Evolutionary conservation across 2,329 filamentous ascomycete genomes (phyloP), one percentile per base, ranked within the genome.

Genomic region (Pseudogymnoascus destructans): DNA sequence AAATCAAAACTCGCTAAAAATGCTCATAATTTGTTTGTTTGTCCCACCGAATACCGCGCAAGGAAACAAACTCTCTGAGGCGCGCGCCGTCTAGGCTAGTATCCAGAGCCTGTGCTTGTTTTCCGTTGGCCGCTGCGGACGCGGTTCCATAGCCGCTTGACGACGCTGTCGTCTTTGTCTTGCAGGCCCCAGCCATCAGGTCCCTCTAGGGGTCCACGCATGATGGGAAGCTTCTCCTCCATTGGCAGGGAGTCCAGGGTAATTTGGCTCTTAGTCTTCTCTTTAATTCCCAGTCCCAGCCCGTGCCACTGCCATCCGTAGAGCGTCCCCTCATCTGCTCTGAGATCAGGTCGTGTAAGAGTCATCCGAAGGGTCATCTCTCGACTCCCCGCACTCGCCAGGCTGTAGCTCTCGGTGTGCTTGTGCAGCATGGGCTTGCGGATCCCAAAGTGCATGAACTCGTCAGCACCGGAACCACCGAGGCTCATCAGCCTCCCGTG

Each of bases 281-380:
- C 60, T 70, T 70, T 66, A 17, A 52, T 52, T 30, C 42, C 42
- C 42, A 52, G 7, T 9, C 42, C 42, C 23, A 35, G 66, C 64
- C 42, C 42, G 9, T 52, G 42, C 30, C 73, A 73, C 66, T 85
- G 80, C 82, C 84, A 87, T 40, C 82, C 82, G 65, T 90, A 88
- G 13, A 88, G 77, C 61, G 84, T 77, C 9, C 85, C 81, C 61
- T 92, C 86, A 62, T 84, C 77, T 3, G 85, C 84, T 40, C 90
- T 84, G 54, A 97, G 77, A 68, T 97, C 92, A 0, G 90, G 88
- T 52, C 91, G 79, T 3, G 93, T 97, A 58, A 97, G 78, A 0
- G 92, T 97, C 90, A 97, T 95, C 55, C 91, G 87, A 55, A 97
- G 73, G 2, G 93, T 97, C 91, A 96, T 96, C 70, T 97, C 91